A percentile compares a stretch with the other conserved stretches of the same genome.
These are phyloP conservation scores for Sphagnurus paluster DNA, from an alignment of 1,284 basidiomycete species.

Conservation along the genomic window DNA sequence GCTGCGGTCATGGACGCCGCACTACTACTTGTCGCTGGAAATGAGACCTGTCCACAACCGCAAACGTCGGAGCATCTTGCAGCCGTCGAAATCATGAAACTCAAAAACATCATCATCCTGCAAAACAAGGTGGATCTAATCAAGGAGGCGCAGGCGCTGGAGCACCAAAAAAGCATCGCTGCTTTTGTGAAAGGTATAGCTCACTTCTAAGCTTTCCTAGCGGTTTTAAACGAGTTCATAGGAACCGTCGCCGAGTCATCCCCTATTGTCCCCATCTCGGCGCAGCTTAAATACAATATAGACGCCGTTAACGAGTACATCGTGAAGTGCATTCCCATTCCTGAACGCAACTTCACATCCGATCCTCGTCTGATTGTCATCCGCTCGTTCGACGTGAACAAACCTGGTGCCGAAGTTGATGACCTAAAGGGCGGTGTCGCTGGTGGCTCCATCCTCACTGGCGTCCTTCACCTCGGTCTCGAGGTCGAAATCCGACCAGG, in stretches of 20 bases:
- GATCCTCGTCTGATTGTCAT: conserved; percentile 96
- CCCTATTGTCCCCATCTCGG: conserved; percentile 98
- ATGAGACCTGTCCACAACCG: conserved; percentile 98
- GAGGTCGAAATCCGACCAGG: conserved; percentile 98
- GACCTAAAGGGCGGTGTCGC: conserved; percentile 98
- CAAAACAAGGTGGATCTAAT: conserved; percentile 98
- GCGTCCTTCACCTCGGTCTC: conserved; percentile 88
- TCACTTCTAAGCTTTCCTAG: neutral
- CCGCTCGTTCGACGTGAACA: conserved; percentile 99
- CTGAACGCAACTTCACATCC: conserved; percentile 89
- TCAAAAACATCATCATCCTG: conserved; percentile 96
- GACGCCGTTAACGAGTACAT: conserved; percentile 99
- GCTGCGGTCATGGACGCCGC: conserved; percentile 99
- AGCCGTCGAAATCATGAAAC: conserved; percentile 99
- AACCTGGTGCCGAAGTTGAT: conserved; percentile 95
- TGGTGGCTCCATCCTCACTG: conserved; percentile 93
- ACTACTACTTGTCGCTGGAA: conserved; percentile 91
- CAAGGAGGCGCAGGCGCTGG: conserved; percentile 87
- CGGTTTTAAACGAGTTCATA: conserved; percentile 28
- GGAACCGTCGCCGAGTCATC: conserved; percentile 96
- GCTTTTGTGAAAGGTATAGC: conserved; percentile 88
- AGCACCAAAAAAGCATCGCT: conserved; percentile 91
- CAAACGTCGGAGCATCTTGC: conserved; percentile 99
- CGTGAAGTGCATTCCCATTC: conserved; percentile 94
- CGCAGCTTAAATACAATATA: conserved; percentile 98